Evolutionary conservation across 2,329 filamentous ascomycete species (phyloP).

Genomic region (Colletotrichum cereale): DNA sequence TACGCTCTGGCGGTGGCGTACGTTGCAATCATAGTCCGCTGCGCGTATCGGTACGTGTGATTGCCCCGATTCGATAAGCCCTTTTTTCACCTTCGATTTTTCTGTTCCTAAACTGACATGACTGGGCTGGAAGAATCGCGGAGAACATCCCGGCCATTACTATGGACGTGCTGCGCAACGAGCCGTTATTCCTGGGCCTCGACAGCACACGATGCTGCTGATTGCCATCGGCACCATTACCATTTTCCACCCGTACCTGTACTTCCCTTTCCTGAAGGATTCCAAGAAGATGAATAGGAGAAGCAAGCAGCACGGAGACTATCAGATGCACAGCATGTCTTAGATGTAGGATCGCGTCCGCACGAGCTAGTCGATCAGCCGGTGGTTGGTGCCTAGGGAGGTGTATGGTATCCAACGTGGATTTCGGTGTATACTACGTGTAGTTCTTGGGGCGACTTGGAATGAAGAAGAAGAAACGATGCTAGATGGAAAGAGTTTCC

Average conservation of each 20-base stretch:
- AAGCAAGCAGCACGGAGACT: background rate
- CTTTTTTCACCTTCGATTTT: no score
- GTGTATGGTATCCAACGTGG: no score
- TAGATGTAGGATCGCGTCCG: no score
- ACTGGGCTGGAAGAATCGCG: background rate
- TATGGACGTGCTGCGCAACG: constrained; percentile 39
- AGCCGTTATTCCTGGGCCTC: constrained; percentile 39
- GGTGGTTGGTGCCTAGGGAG: no score
- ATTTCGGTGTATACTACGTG: no score
- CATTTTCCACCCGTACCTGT: constrained; percentile 33
- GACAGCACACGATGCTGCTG: constrained; percentile 40
- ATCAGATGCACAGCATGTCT: background rate
- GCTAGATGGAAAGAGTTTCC: no score
- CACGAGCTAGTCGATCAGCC: no score
- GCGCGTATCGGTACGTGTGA: constrained; percentile 36
- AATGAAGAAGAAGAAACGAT: no score
- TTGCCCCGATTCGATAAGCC: no score
- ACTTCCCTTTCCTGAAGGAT: constrained; percentile 33
- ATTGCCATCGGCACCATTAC: constrained; percentile 30
- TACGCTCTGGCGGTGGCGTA: constrained; percentile 32
- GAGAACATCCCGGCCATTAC: constrained; percentile 6
- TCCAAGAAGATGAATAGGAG: background rate
- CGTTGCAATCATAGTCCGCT: constrained; percentile 34
- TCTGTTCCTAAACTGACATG: background rate
- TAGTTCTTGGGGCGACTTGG: no score